Evolutionary conservation across 768 basidiomycete species (phyloP).

Genomic region (Kwoniella shandongensis): DNA sequence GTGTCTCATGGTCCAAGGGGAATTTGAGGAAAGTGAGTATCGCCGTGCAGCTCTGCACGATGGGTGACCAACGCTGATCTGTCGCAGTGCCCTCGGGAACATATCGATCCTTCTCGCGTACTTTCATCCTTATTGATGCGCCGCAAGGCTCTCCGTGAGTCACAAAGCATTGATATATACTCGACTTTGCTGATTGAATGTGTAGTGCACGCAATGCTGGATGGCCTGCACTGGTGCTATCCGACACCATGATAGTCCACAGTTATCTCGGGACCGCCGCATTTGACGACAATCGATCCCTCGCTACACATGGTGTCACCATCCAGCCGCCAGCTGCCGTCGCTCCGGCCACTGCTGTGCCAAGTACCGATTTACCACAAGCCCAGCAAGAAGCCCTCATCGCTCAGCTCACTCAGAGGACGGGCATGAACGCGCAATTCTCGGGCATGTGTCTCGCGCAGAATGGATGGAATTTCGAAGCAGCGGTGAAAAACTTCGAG

Average conservation of each 20-base stretch:
- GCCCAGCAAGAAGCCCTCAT: conserved; percentile 45
- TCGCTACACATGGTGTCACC: conserved; percentile 43
- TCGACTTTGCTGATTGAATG: no score
- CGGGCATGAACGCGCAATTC: conserved; percentile 74
- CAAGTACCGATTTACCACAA: conserved; percentile 55
- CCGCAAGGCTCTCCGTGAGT: conserved; percentile 79
- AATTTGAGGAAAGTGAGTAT: conserved; percentile 79
- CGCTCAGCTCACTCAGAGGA: conserved; percentile 65
- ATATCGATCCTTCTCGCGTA: conserved; percentile 87
- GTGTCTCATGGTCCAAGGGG: conserved; percentile 77
- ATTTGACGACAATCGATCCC: conserved; percentile 64
- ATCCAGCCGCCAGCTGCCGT: conserved; percentile 32
- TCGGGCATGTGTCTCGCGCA: conserved; percentile 80
- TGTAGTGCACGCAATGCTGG: conserved; percentile 72
- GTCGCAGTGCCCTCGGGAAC: conserved; percentile 68
- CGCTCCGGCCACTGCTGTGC: conserved; percentile 32
- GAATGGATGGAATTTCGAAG: conserved; percentile 79
- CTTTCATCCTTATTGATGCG: conserved; percentile 81
- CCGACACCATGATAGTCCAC: conserved; percentile 80
- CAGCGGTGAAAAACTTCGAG: conserved; percentile 80
- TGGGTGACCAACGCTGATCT: neutral
- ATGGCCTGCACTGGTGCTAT: conserved; percentile 87
- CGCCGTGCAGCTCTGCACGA: conserved; percentile 3
- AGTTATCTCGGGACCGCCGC: conserved; percentile 73
- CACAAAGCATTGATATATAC: neutral